Conservation (phyloP, 108 stramenopile genomes). For the Cyclostephanos invisitatus region DNA sequence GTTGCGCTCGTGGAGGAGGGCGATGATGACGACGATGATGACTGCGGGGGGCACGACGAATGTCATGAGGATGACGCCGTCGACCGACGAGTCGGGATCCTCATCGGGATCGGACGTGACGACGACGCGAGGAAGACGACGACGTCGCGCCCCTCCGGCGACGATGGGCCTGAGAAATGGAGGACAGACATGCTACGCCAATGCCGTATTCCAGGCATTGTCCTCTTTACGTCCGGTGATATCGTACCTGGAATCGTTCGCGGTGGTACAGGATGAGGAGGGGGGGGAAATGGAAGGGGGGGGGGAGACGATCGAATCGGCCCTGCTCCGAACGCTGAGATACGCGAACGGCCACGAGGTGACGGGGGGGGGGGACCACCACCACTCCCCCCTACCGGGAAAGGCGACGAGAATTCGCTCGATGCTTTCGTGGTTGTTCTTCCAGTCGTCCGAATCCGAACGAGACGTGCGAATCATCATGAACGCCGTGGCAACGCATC, state of each 20-base stretch:
- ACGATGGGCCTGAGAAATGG: constrained; percentile 63
- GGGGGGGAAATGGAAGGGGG: background rate
- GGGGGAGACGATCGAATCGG: background rate
- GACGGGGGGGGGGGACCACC: background rate
- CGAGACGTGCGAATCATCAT: constrained; percentile 28
- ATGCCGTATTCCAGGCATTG: constrained; percentile 77
- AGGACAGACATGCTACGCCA: constrained; percentile 85
- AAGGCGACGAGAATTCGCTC: constrained; percentile 17
- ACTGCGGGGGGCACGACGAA: background rate
- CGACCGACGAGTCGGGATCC: background rate
- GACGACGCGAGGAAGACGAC: background rate
- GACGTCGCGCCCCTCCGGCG: background rate
- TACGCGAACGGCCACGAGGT: constrained; percentile 49
- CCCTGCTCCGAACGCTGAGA: constrained; percentile 31
- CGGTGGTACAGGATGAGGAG: too few relatives aligned
- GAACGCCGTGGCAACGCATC: constrained; percentile 46
- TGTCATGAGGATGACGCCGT: too few relatives aligned
- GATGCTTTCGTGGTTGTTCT: background rate
- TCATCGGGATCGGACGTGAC: background rate
- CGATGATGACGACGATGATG: background rate
- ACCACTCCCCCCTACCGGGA: background rate
- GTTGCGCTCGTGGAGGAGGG: background rate
- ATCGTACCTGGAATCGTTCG: constrained; percentile 55
- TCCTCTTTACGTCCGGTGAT: constrained; percentile 64
- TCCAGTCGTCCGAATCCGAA: background rate